Conservation (phyloP, 192 early-diverging fungal species). For the Linnemannia hyalina region DNA sequence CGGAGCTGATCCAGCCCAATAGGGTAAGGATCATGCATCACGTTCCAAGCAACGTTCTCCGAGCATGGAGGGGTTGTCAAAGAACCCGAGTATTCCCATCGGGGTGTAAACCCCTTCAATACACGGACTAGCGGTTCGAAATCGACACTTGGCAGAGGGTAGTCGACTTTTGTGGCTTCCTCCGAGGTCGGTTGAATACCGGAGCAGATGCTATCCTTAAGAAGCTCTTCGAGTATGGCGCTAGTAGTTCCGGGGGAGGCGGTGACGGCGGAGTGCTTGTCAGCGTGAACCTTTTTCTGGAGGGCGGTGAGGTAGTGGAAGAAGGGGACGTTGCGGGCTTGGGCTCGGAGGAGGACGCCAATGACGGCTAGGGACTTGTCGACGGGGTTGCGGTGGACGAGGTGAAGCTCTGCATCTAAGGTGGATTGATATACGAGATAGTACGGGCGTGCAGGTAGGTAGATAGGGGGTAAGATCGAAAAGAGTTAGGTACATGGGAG, state of each 20-base stretch:
- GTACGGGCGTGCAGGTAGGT: background rate
- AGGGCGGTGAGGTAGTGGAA: slow-evolving; percentile 38
- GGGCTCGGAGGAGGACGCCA: slow-evolving; percentile 61
- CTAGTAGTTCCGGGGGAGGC: background rate
- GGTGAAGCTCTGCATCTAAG: slow-evolving; percentile 62
- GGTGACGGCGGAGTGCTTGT: slow-evolving; percentile 3
- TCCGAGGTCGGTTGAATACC: background rate
- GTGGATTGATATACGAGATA: slow-evolving; percentile 7
- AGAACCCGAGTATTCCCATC: slow-evolving; percentile 65
- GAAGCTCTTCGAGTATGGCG: background rate
- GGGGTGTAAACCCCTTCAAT: slow-evolving; percentile 17
- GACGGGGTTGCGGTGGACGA: slow-evolving; percentile 60
- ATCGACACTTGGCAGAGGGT: slow-evolving; percentile 24
- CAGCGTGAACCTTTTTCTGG: slow-evolving; percentile 23
- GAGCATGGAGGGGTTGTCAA: slow-evolving; percentile 76
- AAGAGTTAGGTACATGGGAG: too few species aligned
- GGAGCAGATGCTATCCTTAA: slow-evolving; percentile 11
- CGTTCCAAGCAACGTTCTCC: slow-evolving; percentile 70
- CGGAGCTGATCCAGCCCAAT: slow-evolving; percentile 52
- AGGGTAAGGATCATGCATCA: slow-evolving; percentile 45
- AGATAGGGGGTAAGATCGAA: background rate
- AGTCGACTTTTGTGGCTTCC: slow-evolving; percentile 22
- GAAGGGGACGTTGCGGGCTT: slow-evolving; percentile 48
- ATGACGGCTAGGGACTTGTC: slow-evolving; percentile 61
- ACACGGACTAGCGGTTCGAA: slow-evolving; percentile 9